phyloP scores from a whole-genome alignment of 805 yeast genomes.

The Wickerhamiella sorbophila region DNA sequence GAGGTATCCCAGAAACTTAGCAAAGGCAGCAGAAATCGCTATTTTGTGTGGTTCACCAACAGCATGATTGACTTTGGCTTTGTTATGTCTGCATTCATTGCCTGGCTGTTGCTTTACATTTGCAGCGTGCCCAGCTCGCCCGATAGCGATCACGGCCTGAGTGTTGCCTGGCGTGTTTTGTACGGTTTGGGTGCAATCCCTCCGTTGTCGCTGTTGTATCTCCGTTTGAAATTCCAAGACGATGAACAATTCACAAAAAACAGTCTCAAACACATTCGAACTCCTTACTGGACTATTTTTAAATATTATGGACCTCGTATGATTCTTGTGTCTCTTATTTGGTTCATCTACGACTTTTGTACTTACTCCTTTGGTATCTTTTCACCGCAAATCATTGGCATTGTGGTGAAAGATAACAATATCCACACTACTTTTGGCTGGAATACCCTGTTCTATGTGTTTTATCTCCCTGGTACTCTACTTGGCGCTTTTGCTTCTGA shows the following conservation, averaged over 20 bases:
- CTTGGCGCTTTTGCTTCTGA: conserved; percentile 79
- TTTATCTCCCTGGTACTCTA: conserved; percentile 82
- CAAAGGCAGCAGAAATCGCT: conserved; percentile 75
- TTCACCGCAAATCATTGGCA: conserved; percentile 53
- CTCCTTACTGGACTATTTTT: conserved; percentile 55
- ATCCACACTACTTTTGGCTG: conserved; percentile 74
- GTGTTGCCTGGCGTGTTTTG: conserved; percentile 83
- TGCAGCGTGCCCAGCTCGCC: conserved; percentile 31
- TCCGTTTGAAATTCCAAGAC: conserved; percentile 66
- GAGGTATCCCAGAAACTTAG: conserved; percentile 73
- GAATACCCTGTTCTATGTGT: conserved; percentile 77
- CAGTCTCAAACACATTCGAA: conserved; percentile 41
- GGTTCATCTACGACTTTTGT: conserved; percentile 88
- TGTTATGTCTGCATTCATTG: conserved; percentile 71
- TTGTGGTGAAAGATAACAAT: conserved; percentile 45
- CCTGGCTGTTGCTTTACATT: conserved; percentile 75
- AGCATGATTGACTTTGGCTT: conserved; percentile 79
- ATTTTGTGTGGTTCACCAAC: conserved; percentile 80
- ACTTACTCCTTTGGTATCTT: conserved; percentile 78
- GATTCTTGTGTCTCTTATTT: conserved; percentile 52
- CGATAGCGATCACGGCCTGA: conserved; percentile 38
- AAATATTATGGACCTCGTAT: conserved; percentile 80
- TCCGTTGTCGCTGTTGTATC: conserved; percentile 60
- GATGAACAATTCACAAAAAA: conserved; percentile 56
- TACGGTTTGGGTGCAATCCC: conserved; percentile 84